Evolutionary conservation across 2,329 filamentous ascomycete genomes (phyloP).

Genomic region (Diplodia intermedia): DNA sequence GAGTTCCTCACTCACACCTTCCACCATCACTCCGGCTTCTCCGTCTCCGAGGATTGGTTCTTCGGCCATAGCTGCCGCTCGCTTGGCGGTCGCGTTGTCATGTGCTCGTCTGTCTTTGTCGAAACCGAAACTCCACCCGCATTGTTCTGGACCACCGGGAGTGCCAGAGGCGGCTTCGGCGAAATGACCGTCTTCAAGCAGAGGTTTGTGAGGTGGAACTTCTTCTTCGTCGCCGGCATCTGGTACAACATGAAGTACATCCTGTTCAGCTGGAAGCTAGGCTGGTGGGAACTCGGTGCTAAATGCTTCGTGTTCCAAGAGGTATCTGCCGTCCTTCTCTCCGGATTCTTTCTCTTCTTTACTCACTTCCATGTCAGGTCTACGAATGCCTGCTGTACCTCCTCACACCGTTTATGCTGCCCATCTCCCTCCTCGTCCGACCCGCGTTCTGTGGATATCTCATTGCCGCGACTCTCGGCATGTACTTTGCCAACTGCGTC

Average conservation of each 20-base stretch:
- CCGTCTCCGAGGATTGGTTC: conserved; percentile 61
- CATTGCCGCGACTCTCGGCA: background rate
- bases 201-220: conserved; percentile 60
- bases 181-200: conserved; percentile 62
- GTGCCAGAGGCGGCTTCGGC: conserved; percentile 57
- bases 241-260: conserved; percentile 58
- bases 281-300: conserved; percentile 57
- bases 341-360: too few species aligned
- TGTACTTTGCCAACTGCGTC: background rate
- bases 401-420: background rate
- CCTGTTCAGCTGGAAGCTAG: conserved; percentile 56
- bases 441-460: background rate
- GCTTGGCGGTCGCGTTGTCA: conserved; percentile 55
- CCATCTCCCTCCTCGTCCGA: background rate
- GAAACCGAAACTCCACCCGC: conserved; percentile 58
- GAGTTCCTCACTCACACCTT: conserved; percentile 56
- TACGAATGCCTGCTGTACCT: background rate
- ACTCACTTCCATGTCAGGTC: background rate
- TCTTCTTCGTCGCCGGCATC: conserved; percentile 59
- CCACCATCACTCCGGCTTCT: conserved; percentile 58
- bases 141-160: conserved; percentile 50
- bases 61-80: conserved; percentile 57
- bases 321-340: background rate
- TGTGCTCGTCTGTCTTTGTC: conserved; percentile 60
- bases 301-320: conserved; percentile 55